A percentile compares a stretch with the other conserved stretches of the same genome.
Conservation (phyloP, 1,139 yeast genomes). For the Hemisphaericaspora xylanilytica region DNA sequence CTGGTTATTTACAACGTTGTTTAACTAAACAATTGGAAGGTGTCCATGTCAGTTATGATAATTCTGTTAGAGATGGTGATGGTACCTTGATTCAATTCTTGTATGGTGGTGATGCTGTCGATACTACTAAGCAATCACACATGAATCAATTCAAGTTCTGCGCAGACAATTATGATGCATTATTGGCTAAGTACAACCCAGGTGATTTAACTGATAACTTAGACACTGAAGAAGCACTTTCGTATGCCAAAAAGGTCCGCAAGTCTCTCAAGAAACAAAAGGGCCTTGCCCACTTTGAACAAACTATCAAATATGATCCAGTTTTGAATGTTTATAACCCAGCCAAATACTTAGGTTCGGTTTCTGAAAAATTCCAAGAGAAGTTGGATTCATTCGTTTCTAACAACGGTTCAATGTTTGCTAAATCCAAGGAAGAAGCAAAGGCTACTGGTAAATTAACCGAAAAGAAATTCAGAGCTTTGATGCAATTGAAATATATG, state of each 20-base stretch:
- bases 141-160: slow-evolving; percentile 94
- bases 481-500: slow-evolving; percentile 98
- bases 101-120: slow-evolving; percentile 97
- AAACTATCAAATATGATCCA: slow-evolving; percentile 76
- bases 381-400: slow-evolving; percentile 71
- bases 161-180: slow-evolving; percentile 83
- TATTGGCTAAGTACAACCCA: slow-evolving; percentile 85
- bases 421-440: slow-evolving; percentile 45
- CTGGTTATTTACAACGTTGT: slow-evolving; percentile 98
- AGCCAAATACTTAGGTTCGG: slow-evolving; percentile 85
- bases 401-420: slow-evolving; percentile 52
- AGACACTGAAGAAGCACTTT: slow-evolving; percentile 78
- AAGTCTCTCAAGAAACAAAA: slow-evolving; percentile 71
- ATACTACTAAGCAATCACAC: slow-evolving; percentile 91
- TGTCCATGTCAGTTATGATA: slow-evolving; percentile 90
- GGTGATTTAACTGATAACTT: slow-evolving; percentile 68
- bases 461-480: slow-evolving; percentile 88
- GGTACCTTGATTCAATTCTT: slow-evolving; percentile 92
- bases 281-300: slow-evolving; percentile 60
- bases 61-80: slow-evolving; percentile 93
- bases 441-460: slow-evolving; percentile 52
- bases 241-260: slow-evolving; percentile 77
- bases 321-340: slow-evolving; percentile 85
- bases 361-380: slow-evolving; percentile 84
- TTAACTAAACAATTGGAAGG: slow-evolving; percentile 97